Base-by-base conservation (phyloP, 2,329 filamentous ascomycete species). In the Talaromyces sp. region DNA sequence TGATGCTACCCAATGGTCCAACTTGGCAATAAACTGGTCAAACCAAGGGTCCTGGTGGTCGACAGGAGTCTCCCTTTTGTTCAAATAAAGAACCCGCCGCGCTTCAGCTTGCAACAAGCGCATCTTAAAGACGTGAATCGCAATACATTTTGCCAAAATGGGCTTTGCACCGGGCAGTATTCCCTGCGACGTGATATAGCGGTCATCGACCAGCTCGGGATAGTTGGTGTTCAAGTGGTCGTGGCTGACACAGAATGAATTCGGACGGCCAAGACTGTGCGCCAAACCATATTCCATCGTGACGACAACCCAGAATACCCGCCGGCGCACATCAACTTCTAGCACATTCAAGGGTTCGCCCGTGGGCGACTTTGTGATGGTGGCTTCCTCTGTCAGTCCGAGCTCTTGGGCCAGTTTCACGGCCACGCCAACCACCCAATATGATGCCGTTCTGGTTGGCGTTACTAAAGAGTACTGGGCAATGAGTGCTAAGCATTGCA, bases 71-170 rank as follows among this genome's bases (percentile, higher is more conserved):
- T 86, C 78, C 52, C 88, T 84, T 74, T 95, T 95, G 74, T 88
- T 89, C 68, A 96, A 88, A 72, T 99, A 98, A 0, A 98, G 80
- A 7, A 87, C 88, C 62, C 92, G 85, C 61, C 92, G 84, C 51
- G 97, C 95, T 75, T 98, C 93, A 15, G 93, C 86, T 72, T 97
- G 93, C 13, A 93, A 80, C 62, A 96, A 76, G 60, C 92, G 84
- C 91, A 97, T 96, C 71, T 91, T 93, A 79, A 92, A 92, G 69
- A 96, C 95, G 73, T 99, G 93, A 64, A 97, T 92, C 2, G 92
- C 88, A 28, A 96, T 88, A 68, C 91, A 85, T 74, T 99, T 99
- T 71, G 90, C 91, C 66, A 93, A 83, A 42, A 90, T 91, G 1
- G 85, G 82, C 5, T 88, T 88, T 0, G 88, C 90, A 11, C 80